These are phyloP conservation scores for Fusarium virguliforme DNA, from an alignment of 2,329 filamentous ascomycete species.

Conservation along the genomic window DNA sequence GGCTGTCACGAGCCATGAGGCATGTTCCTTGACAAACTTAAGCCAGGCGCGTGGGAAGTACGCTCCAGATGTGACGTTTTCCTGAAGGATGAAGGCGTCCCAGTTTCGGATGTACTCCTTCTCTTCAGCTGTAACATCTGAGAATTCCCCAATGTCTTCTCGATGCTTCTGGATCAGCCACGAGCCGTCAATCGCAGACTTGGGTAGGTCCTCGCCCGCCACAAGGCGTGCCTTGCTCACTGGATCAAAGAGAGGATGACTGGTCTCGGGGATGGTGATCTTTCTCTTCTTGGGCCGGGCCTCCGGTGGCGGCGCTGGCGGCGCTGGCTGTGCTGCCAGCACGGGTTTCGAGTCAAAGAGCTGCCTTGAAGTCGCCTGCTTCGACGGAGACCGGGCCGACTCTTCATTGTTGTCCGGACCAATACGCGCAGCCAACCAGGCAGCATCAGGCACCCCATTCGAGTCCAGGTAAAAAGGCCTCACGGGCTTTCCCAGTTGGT, in stretches of 20 bases:
- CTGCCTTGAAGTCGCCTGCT: slow-evolving; percentile 42
- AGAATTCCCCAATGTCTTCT: slow-evolving; percentile 71
- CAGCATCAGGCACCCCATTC: slow-evolving; percentile 62
- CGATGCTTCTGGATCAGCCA: slow-evolving; percentile 74
- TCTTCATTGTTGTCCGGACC: slow-evolving; percentile 55
- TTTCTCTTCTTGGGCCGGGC: slow-evolving; percentile 46
- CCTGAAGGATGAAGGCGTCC: slow-evolving; percentile 69
- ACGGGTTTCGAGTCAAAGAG: slow-evolving; percentile 46
- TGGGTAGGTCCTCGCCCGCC: slow-evolving; percentile 65
- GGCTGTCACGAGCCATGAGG: slow-evolving; percentile 67
- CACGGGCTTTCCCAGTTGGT: slow-evolving; percentile 61
- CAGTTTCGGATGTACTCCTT: slow-evolving; percentile 73
- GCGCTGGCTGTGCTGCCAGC: slow-evolving; percentile 27
- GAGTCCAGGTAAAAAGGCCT: slow-evolving; percentile 64
- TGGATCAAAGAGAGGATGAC: slow-evolving; percentile 70
- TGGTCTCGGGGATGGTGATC: slow-evolving; percentile 65
- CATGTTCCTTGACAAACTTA: slow-evolving; percentile 67
- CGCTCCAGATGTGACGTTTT: slow-evolving; percentile 67
- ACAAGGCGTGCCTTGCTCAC: slow-evolving; percentile 69
- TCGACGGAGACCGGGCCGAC: slow-evolving; percentile 47
- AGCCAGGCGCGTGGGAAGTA: slow-evolving; percentile 69
- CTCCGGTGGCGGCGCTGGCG: slow-evolving; percentile 13
- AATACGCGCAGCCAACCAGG: slow-evolving; percentile 63
- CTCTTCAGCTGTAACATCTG: slow-evolving; percentile 68
- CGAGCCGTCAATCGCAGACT: slow-evolving; percentile 62